Evolutionary conservation across 2,329 filamentous ascomycete genomes (phyloP).

Genomic region (Neofusicoccum kwambonambiense): DNA sequence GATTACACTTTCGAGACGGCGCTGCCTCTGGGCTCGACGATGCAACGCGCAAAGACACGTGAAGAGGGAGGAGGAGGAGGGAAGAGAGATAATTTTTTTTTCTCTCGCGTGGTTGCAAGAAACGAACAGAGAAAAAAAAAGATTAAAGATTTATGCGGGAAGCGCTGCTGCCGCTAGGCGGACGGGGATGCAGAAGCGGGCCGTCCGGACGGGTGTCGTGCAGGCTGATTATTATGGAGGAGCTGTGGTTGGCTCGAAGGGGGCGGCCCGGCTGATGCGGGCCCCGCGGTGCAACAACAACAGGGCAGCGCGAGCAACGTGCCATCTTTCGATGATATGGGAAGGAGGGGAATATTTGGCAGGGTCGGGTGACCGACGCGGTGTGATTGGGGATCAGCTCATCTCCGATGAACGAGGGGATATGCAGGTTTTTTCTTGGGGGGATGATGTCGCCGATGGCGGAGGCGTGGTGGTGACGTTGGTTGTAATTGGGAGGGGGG

Average conservation of each 20-base stretch:
- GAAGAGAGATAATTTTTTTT: background rate
- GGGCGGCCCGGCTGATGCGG: too few species aligned
- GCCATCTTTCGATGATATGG: too few species aligned
- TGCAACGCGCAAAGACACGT: background rate
- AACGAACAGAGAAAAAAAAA: background rate
- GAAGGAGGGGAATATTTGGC: too few species aligned
- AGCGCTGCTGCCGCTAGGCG: background rate
- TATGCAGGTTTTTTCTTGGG: too few species aligned
- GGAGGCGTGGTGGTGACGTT: too few species aligned
- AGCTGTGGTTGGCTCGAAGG: background rate
- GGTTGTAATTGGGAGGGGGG: too few species aligned
- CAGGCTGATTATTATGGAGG: conserved; percentile 4
- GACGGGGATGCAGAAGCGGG: background rate
- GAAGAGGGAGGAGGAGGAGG: background rate
- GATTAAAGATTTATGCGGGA: background rate
- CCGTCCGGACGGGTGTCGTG: background rate
- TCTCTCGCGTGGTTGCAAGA: background rate
- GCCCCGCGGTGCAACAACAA: background rate
- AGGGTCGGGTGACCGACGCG: too few species aligned
- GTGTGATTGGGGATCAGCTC: too few species aligned
- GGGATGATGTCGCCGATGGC: too few species aligned
- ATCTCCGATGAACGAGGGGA: too few species aligned
- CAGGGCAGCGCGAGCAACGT: too few species aligned
- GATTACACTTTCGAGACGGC: too few species aligned
- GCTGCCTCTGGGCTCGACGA: background rate